Conservation (phyloP, 148 eudicot species). For the Rhododendron simsii region DNA sequence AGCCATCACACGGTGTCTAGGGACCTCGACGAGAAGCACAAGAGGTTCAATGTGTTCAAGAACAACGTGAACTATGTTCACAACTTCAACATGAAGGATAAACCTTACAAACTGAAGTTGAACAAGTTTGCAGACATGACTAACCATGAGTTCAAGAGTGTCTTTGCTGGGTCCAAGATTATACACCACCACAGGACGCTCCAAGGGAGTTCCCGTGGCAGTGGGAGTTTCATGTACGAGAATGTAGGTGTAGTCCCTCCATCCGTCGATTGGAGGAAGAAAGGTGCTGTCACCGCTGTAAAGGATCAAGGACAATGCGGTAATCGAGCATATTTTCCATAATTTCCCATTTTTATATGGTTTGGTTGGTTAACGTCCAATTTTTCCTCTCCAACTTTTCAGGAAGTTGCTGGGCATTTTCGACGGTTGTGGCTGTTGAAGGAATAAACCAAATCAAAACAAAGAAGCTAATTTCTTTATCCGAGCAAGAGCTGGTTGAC, state of each 20-base stretch:
- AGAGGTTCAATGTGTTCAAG: conserved; percentile 80
- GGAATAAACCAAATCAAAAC: conserved; percentile 92
- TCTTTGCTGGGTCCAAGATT: conserved; percentile 61
- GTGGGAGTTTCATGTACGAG: conserved; percentile 53
- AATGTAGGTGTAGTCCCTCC: conserved; percentile 47
- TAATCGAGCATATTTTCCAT: conserved; percentile 8
- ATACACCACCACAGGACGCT: conserved; percentile 74
- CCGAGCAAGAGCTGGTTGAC: conserved; percentile 90
- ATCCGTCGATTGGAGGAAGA: conserved; percentile 82
- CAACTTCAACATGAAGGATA: conserved; percentile 58
- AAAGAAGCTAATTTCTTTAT: conserved; percentile 59
- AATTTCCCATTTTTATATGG: background rate
- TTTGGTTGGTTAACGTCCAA: background rate
- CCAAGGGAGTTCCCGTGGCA: conserved; percentile 27
- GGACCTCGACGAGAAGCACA: conserved; percentile 67
- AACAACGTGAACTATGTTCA: conserved; percentile 66
- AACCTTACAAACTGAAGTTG: conserved; percentile 78
- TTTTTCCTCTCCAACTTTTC: background rate
- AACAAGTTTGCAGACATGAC: conserved; percentile 94
- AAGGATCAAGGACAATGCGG: conserved; percentile 97
- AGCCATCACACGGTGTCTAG: conserved; percentile 80
- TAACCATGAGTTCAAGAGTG: conserved; percentile 60
- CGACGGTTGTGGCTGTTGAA: conserved; percentile 73
- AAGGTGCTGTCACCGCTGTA: conserved; percentile 62
- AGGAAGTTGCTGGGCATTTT: conserved; percentile 99